Evolutionary conservation across 192 early-diverging fungal genomes (phyloP), one percentile per base, ranked within the genome.

Genomic region (Chytriomyces confervae): DNA sequence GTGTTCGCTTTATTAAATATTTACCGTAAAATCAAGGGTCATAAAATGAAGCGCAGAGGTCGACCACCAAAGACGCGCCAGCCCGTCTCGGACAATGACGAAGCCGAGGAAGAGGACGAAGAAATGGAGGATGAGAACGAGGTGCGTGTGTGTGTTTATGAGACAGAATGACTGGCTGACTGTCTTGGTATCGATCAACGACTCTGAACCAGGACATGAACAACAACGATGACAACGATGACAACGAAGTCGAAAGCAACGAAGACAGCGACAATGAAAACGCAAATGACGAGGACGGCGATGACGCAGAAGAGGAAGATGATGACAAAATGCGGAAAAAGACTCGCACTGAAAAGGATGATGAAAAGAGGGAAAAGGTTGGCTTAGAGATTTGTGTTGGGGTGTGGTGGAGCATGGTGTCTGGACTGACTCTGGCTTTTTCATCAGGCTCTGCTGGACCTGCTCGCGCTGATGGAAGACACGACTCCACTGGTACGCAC

Each of bases 381-480:
- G 80, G 95, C 74, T 92, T 93, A 36, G 95, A 96, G 82, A 27
- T 27, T 27, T 27, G 24, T 27, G 24, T 27, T 27, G 24, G 24
- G 24, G 24, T 27, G 24, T 27, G 24, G 24, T 27, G 24, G 24
- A 27, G 24, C 24, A 0, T 27, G 24, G 24, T 27, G 0, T 27
- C 24, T 27, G 24, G 24, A 0, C 24, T 27, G 24, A 27, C 24
- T 27, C 0, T 27, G 24, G 24, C 24, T 27, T 27, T 27, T 27
- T 27, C 24, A 27, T n/a, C 24, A 27, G 24, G 24, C 24, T 27
- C 24, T 27, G 24, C 24, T 27, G 24, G 24, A 27, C 24, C 91
- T 97, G 75, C 82, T 98, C 50, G 81, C 91, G 68, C 87, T 93
- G 81, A 94, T 98, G 93, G 92, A 95, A 76, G 89, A 91, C n/a